A percentile compares a stretch with the other conserved stretches of the same genome.
These are phyloP conservation scores for Aspergillus calidoustus DNA, from an alignment of 2,329 filamentous ascomycete genomes.

Conservation along the genomic window DNA sequence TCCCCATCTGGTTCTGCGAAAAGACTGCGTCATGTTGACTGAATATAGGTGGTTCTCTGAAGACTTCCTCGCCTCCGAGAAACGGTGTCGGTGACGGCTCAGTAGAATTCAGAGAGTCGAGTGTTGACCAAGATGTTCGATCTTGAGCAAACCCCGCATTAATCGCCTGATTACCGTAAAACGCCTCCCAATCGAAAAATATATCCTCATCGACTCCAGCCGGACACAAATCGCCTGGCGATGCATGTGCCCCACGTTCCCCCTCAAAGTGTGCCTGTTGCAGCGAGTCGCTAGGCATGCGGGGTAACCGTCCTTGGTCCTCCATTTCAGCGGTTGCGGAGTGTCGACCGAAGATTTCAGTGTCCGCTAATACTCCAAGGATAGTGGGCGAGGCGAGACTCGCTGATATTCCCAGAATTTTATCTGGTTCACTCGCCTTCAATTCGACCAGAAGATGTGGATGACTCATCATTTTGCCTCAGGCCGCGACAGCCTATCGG, in stretches of 20 bases:
- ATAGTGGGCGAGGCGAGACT: neutral
- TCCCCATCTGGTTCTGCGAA: neutral
- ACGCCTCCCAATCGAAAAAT: conserved; percentile 19
- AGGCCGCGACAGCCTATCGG: neutral
- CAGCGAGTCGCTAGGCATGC: neutral
- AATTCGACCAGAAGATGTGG: neutral
- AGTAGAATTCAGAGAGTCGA: neutral
- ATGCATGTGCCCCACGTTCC: conserved; percentile 8
- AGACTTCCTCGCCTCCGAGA: neutral
- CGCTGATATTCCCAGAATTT: neutral
- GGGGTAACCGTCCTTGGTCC: neutral
- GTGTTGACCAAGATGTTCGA: neutral
- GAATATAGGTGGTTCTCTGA: neutral
- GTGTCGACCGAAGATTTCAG: neutral
- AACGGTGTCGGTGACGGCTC: conserved; percentile 1
- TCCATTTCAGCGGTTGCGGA: neutral
- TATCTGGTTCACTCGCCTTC: neutral
- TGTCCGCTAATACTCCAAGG: neutral
- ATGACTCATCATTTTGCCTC: conserved; percentile 5
- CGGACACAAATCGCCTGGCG: neutral
- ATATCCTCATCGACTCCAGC: conserved; percentile 6
- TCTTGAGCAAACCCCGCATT: neutral
- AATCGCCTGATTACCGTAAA: conserved; percentile 5
- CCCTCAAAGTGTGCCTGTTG: neutral
- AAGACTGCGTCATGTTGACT: neutral